Conservation (phyloP, 2,329 filamentous ascomycete genomes). For the Alternaria triticina region DNA sequence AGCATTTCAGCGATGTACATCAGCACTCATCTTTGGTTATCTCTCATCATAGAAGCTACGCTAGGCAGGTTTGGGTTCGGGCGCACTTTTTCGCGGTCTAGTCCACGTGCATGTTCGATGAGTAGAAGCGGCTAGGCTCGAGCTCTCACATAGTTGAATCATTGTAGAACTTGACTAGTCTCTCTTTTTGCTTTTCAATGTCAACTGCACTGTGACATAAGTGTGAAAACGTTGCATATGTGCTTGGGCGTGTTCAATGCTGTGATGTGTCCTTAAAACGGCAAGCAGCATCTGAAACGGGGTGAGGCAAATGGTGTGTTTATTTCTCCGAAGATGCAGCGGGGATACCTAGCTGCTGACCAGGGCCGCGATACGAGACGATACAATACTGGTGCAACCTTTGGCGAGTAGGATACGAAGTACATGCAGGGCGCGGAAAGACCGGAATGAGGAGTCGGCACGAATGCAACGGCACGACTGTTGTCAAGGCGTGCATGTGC, state of each 20-base stretch:
- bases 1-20: constrained; percentile 18
- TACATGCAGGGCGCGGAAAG: constrained; percentile 13
- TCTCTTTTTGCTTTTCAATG: constrained; percentile 3
- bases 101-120: neutral
- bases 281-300: neutral
- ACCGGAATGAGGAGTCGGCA: constrained; percentile 2
- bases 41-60: neutral
- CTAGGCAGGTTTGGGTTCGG: neutral
- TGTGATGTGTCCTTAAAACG: neutral
- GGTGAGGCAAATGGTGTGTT: neutral
- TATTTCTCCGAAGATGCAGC: constrained; percentile 5
- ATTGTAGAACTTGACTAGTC: neutral
- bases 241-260: neutral
- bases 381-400: constrained; percentile 1
- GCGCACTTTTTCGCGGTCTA: neutral
- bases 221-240: neutral
- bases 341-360: neutral
- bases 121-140: constrained; percentile 1
- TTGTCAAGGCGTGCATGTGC: constrained; percentile 16
- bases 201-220: neutral
- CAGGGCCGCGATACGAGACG: neutral
- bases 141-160: neutral
- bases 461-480: neutral
- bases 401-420: constrained; percentile 1
- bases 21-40: neutral